Evolutionary conservation across 768 basidiomycete species (phyloP).

Genomic region (Termitomyces sp.): DNA sequence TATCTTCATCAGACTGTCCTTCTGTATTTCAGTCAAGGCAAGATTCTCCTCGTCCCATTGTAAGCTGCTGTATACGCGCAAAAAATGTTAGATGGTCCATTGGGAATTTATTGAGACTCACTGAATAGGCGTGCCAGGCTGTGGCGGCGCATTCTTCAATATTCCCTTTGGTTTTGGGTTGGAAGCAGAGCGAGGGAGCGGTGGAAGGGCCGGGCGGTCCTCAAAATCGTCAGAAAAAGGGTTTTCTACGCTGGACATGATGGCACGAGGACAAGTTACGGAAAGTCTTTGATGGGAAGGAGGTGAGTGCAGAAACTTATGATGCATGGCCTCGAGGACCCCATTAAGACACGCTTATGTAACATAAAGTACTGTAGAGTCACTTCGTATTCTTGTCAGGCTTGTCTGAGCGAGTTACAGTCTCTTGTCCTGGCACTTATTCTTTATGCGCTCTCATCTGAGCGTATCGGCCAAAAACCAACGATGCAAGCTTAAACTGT

Average conservation of each 20-base stretch:
- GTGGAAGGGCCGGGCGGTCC: conserved; percentile 46
- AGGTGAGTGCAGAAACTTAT: conserved; percentile 1
- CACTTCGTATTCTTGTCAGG: too few species aligned
- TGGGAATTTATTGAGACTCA: conserved; percentile 22
- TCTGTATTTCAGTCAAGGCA: conserved; percentile 88
- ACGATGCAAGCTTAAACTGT: too few species aligned
- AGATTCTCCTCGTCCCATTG: conserved; percentile 97
- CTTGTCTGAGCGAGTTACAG: too few species aligned
- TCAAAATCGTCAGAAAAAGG: conserved; percentile 17
- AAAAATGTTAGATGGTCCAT: conserved; percentile 8
- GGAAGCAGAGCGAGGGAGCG: conserved; percentile 60
- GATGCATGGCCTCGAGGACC: conserved; percentile 1
- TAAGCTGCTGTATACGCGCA: conserved; percentile 49
- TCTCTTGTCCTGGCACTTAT: too few species aligned
- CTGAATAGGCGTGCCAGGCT: conserved; percentile 46
- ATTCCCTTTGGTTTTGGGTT: conserved; percentile 84
- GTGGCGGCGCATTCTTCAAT: conserved; percentile 74
- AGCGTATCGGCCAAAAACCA: neutral
- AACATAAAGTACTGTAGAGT: neutral
- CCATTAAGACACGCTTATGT: conserved; percentile 2
- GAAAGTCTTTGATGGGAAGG: neutral
- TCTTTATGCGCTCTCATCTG: too few species aligned
- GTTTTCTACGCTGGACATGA: conserved; percentile 21
- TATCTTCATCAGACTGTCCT: conserved; percentile 98
- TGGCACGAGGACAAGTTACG: neutral